phyloP scores from a whole-genome alignment of 148 eudicot species.

The Polygonum maritimum region DNA sequence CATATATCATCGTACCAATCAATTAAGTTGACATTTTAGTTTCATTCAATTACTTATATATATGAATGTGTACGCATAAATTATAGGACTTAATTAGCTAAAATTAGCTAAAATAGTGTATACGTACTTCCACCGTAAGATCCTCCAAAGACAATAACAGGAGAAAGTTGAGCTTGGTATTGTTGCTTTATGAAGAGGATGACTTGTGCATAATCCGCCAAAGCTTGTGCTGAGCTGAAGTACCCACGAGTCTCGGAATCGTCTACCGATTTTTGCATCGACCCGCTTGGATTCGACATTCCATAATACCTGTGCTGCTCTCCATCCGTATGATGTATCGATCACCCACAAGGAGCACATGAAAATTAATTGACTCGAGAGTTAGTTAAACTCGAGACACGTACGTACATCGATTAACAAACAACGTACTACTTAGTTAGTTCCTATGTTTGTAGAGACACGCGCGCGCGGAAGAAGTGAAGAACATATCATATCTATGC shows the following conservation, averaged over 20 bases:
- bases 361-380: too few species aligned
- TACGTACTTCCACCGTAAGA: constrained; percentile 11
- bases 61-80: too few species aligned
- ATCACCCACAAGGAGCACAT: too few species aligned
- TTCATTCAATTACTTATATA: too few species aligned
- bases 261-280: neutral
- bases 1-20: neutral
- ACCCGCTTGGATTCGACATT: constrained; percentile 62
- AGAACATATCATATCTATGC: too few species aligned
- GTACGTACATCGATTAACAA: too few species aligned
- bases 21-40: neutral
- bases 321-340: too few species aligned
- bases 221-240: constrained; percentile 79
- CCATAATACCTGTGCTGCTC: constrained; percentile 36
- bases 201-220: constrained; percentile 75
- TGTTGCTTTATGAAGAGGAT: constrained; percentile 56
- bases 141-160: constrained; percentile 53
- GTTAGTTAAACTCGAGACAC: too few species aligned
- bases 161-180: constrained; percentile 69
- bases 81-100: too few species aligned
- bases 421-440: neutral
- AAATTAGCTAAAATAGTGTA: neutral
- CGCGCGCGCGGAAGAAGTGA: too few species aligned
- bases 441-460: too few species aligned
- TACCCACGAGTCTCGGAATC: constrained; percentile 8